Percentiles rank a stretch among this genome's conserved stretches.
Conservation (phyloP, 176 grass and related monocot genomes). For the Carex myosuroides region DNA sequence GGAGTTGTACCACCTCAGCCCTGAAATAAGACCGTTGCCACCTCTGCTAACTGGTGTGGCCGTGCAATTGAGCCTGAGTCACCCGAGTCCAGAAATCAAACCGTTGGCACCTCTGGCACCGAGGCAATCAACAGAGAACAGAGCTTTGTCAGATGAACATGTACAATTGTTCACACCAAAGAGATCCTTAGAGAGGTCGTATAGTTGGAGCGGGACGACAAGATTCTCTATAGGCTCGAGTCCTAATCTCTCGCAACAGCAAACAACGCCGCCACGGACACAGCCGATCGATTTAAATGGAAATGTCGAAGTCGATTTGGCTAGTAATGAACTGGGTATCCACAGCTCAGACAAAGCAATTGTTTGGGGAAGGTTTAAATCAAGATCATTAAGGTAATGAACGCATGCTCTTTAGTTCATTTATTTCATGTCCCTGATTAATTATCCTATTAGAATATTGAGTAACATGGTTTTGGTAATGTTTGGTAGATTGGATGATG, state of each 20-base stretch:
- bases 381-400: slow-evolving; percentile 9
- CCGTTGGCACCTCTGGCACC: slow-evolving; percentile 41
- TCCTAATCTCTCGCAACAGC: background rate
- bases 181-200: background rate
- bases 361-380: slow-evolving; percentile 16
- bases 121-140: background rate
- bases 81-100: slow-evolving; percentile 55
- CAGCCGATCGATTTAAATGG: background rate
- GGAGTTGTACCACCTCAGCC: background rate
- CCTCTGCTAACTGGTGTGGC: background rate
- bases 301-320: background rate
- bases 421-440: background rate
- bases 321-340: background rate
- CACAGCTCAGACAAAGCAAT: background rate
- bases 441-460: background rate
- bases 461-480: background rate
- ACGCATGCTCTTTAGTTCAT: background rate
- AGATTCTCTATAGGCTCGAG: background rate
- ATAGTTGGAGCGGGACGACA: slow-evolving; percentile 8
- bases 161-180: background rate
- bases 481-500: slow-evolving; percentile 54
- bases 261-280: background rate
- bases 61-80: slow-evolving; percentile 15
- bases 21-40: slow-evolving; percentile 30
- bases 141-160: background rate